phyloP scores from a whole-genome alignment of 139 green algal genomes.

The Haematococcus lacustris region DNA sequence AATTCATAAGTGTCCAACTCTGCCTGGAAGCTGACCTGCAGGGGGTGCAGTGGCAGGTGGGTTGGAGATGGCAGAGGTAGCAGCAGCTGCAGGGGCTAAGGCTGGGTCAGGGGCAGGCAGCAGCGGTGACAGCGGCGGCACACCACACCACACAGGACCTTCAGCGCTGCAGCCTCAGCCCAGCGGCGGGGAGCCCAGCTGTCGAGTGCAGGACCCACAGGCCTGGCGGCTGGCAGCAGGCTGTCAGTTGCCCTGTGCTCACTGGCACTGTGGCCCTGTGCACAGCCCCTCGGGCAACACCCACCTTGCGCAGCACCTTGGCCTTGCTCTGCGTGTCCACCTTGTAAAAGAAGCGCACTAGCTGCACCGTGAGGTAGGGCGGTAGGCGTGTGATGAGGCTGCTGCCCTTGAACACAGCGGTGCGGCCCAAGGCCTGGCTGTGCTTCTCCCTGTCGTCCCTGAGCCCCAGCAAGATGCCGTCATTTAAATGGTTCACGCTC shows the following conservation, averaged over 20 bases:
- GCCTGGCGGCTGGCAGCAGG: too few species aligned
- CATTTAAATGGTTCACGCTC: slow-evolving; percentile 83
- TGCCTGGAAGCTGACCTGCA: slow-evolving; percentile 79
- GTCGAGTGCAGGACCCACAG: too few species aligned
- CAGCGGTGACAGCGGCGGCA: too few species aligned
- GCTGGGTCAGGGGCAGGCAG: too few species aligned
- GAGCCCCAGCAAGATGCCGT: slow-evolving; percentile 79
- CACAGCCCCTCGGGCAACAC: too few species aligned
- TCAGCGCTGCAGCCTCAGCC: too few species aligned
- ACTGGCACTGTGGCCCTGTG: too few species aligned
- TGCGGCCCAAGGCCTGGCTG: slow-evolving; percentile 43
- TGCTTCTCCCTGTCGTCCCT: slow-evolving; percentile 81
- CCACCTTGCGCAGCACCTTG: slow-evolving; percentile 93
- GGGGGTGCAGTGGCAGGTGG: background rate
- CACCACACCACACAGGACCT: too few species aligned
- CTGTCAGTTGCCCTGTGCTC: too few species aligned
- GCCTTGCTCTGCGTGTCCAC: slow-evolving; percentile 83
- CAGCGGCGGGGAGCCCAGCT: too few species aligned
- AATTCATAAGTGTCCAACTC: slow-evolving; percentile 93
- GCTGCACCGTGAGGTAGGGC: slow-evolving; percentile 86
- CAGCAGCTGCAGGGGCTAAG: background rate
- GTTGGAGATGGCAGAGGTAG: background rate
- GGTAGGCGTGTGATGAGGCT: slow-evolving; percentile 59
- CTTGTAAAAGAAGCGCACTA: slow-evolving; percentile 96
- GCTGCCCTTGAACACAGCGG: slow-evolving; percentile 55